Evolutionary conservation across 176 grass and related monocot species (phyloP).

Genomic region (Elymus sibiricus): DNA sequence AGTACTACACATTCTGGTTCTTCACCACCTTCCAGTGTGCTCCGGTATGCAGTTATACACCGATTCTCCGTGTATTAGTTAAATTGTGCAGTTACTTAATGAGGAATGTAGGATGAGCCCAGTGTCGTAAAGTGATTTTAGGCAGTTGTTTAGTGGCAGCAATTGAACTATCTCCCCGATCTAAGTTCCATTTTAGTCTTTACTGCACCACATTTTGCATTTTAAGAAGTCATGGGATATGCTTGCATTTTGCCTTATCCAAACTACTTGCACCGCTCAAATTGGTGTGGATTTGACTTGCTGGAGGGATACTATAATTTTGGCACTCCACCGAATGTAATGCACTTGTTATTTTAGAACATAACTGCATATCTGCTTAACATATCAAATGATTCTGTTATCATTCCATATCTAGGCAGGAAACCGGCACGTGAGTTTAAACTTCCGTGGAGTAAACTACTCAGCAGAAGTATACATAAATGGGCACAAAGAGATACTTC

Average conservation of each 20-base stretch:
- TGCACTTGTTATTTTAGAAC: neutral
- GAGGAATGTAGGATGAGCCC: neutral
- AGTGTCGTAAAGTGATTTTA: slow-evolving; percentile 7
- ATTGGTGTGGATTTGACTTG: neutral
- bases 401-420: slow-evolving; percentile 45
- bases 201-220: neutral
- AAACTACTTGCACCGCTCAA: neutral
- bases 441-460: slow-evolving; percentile 96
- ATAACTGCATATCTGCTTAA: slow-evolving; percentile 5
- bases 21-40: slow-evolving; percentile 76
- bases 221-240: neutral
- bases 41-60: slow-evolving; percentile 40
- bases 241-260: neutral
- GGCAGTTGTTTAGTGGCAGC: neutral
- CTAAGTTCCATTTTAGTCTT: slow-evolving; percentile 1
- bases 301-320: neutral
- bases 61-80: neutral
- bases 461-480: slow-evolving; percentile 90
- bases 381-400: neutral
- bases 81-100: neutral
- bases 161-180: neutral
- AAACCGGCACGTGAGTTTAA: slow-evolving; percentile 78
- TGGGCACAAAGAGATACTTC: slow-evolving; percentile 73
- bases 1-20: slow-evolving; percentile 97
- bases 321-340: neutral